Percentiles rank a stretch among this genome's conserved stretches.
Conservation (phyloP, 2,329 filamentous ascomycete genomes). For the Nemania sp. region DNA sequence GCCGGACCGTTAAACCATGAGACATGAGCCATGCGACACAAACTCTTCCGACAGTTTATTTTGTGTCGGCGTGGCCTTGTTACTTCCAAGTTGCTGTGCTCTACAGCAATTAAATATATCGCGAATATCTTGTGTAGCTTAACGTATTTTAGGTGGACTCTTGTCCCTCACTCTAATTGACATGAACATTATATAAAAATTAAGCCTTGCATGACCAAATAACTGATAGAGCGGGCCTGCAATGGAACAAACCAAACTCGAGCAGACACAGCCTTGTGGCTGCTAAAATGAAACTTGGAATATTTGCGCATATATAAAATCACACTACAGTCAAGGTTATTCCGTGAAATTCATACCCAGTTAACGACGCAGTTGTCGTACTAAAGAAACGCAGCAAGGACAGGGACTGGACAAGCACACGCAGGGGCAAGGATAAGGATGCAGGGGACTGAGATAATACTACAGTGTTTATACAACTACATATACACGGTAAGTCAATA, state of each 20-base stretch:
- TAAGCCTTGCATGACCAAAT: no score
- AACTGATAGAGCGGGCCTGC: no score
- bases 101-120: not conserved
- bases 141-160: not conserved
- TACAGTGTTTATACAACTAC: not conserved
- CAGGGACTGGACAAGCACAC: not conserved
- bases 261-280: no score
- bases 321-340: no score
- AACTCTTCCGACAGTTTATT: not conserved
- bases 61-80: constrained; percentile 1
- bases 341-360: no score
- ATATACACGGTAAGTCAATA: not conserved
- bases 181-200: not conserved
- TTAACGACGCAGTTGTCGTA: no score
- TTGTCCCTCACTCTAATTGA: not conserved
- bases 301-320: no score
- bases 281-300: not conserved
- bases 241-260: no score
- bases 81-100: not conserved
- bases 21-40: not conserved
- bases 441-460: constrained; percentile 18
- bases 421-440: constrained; percentile 9
- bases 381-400: not conserved
- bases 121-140: not conserved
- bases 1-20: not conserved